Conservation (phyloP, 2,329 filamentous ascomycete genomes). For the Mycosphaerelloides madeirae region DNA sequence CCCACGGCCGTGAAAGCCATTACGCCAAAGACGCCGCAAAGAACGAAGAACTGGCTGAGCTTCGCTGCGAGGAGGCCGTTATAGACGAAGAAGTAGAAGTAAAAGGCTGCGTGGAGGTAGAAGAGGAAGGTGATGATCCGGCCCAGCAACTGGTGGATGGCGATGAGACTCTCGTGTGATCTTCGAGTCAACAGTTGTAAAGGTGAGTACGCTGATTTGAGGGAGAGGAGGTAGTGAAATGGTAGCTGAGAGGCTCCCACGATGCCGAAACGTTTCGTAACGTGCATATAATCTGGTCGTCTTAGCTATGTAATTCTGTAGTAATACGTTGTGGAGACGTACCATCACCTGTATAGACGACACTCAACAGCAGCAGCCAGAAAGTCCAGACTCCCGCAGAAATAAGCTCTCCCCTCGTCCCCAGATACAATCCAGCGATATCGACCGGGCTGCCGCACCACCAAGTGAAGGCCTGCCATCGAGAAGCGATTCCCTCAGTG, state of each 20-base stretch:
- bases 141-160: conserved; percentile 55
- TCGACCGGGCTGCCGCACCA: conserved; percentile 25
- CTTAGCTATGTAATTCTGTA: not conserved
- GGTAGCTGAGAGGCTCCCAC: conserved; percentile 57
- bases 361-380: conserved; percentile 50
- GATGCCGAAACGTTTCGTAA: conserved; percentile 59
- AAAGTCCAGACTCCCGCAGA: conserved; percentile 45
- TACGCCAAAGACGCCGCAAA: conserved; percentile 51
- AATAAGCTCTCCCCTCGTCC: conserved; percentile 50
- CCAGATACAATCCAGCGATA: conserved; percentile 35
- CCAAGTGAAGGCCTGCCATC: conserved; percentile 32
- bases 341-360: conserved; percentile 53
- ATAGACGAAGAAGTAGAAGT: conserved; percentile 54
- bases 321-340: too few relatives aligned
- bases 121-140: conserved; percentile 51
- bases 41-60: conserved; percentile 53
- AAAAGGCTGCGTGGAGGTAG: conserved; percentile 50
- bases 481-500: not conserved
- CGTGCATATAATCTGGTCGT: conserved; percentile 55
- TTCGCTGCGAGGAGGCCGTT: conserved; percentile 49
- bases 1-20: conserved; percentile 42
- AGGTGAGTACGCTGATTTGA: conserved; percentile 48
- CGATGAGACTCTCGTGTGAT: conserved; percentile 53
- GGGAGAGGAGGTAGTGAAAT: conserved; percentile 54
- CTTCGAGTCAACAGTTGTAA: conserved; percentile 50